phyloP scores from a whole-genome alignment of 306 rosid species.

The Urtica urens region DNA sequence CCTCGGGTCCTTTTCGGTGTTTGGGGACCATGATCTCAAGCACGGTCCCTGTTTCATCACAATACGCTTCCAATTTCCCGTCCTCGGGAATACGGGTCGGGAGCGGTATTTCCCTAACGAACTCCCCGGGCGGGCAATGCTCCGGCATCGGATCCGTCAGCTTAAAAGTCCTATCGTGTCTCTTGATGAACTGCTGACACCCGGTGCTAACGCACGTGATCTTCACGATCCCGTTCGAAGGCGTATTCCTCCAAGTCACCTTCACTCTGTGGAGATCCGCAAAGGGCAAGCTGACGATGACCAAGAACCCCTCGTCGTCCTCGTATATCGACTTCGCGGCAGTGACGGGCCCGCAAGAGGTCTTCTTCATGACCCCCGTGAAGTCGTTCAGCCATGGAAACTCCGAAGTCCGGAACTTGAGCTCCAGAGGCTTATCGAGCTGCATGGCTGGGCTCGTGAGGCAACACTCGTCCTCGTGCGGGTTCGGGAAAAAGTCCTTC shows the following conservation, averaged over 20 bases:
- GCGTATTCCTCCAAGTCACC: slow-evolving; percentile 53
- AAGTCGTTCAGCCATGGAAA: slow-evolving; percentile 40
- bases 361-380: slow-evolving; percentile 41
- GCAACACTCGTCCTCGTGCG: slow-evolving; percentile 32
- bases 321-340: slow-evolving; percentile 53
- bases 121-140: slow-evolving; percentile 57
- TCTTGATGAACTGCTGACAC: slow-evolving; percentile 36
- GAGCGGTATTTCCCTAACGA: slow-evolving; percentile 47
- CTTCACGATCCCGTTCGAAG: slow-evolving; percentile 43
- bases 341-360: slow-evolving; percentile 40
- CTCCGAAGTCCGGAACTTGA: slow-evolving; percentile 32
- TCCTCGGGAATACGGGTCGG: slow-evolving; percentile 54
- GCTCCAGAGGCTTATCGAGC: slow-evolving; percentile 23
- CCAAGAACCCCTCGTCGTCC: slow-evolving; percentile 46
- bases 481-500: slow-evolving; percentile 39
- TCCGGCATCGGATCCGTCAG: slow-evolving; percentile 46
- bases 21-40: slow-evolving; percentile 54
- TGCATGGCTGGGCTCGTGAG: slow-evolving; percentile 27
- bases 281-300: slow-evolving; percentile 42
- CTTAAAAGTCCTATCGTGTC: slow-evolving; percentile 50
- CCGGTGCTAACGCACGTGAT: slow-evolving; percentile 48
- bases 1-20: slow-evolving; percentile 43
- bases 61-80: slow-evolving; percentile 50
- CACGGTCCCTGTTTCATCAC: slow-evolving; percentile 46
- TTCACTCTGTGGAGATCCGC: slow-evolving; percentile 52